phyloP scores from a whole-genome alignment of 768 basidiomycete species.

The Hygrocybe punicea region DNA sequence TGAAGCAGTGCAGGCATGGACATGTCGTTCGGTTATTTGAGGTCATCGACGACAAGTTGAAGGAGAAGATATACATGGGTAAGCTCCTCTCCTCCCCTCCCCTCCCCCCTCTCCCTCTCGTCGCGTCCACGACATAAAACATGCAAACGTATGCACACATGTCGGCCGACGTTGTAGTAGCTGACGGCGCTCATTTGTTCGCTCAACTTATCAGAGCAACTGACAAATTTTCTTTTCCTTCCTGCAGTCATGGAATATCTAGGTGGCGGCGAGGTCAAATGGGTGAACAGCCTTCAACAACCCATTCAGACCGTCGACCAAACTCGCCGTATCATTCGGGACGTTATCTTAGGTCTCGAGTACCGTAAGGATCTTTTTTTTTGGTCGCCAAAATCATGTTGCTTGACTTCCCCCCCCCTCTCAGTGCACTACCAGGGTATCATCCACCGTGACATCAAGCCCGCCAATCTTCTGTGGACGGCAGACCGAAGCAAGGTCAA shows the following conservation, averaged over 20 bases:
- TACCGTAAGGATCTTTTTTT: constrained; percentile 63
- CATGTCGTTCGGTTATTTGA: constrained; percentile 88
- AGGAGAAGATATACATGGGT: constrained; percentile 93
- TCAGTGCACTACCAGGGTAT: constrained; percentile 98
- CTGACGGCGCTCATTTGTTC: background rate
- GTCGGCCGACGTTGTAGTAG: background rate
- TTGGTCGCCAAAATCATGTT: constrained; percentile 9
- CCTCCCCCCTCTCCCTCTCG: background rate
- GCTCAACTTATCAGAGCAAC: background rate
- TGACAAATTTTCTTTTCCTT: background rate
- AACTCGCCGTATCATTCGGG: constrained; percentile 83
- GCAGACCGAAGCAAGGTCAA: constrained; percentile 85
- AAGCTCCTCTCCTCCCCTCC: constrained; percentile 32
- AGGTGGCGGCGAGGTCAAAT: constrained; percentile 91
- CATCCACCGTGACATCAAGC: constrained; percentile 99
- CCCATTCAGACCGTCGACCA: constrained; percentile 84
- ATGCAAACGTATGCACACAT: background rate
- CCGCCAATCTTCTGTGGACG: constrained; percentile 92
- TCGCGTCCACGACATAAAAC: background rate
- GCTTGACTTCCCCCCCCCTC: background rate
- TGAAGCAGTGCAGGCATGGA: constrained; percentile 93
- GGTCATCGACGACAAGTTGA: constrained; percentile 89
- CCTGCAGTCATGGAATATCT: constrained; percentile 90
- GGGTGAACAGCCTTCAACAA: constrained; percentile 60
- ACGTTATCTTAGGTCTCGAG: constrained; percentile 90